phyloP scores from a whole-genome alignment of 768 basidiomycete species.

The Russula sp. region DNA sequence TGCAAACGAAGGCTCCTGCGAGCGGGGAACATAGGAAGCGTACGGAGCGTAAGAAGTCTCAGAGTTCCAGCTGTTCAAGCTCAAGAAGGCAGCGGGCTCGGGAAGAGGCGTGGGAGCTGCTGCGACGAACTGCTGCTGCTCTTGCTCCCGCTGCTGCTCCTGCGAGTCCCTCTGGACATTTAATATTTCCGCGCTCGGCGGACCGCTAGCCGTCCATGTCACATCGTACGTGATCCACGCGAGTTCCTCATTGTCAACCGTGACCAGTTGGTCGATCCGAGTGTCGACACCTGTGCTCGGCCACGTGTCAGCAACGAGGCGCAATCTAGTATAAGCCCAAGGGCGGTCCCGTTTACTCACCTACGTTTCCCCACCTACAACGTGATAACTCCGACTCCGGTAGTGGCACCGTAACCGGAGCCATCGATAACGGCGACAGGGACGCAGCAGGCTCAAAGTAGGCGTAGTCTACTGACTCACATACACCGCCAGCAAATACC shows the following conservation, averaged over 20 bases:
- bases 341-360: constrained; percentile 43
- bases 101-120: constrained; percentile 35
- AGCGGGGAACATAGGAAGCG: constrained; percentile 21
- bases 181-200: constrained; percentile 59
- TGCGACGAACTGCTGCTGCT: constrained; percentile 29
- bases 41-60: constrained; percentile 16
- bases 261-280: constrained; percentile 67
- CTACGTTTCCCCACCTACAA: constrained; percentile 67
- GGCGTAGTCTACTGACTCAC: constrained; percentile 53
- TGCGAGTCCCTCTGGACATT: constrained; percentile 46
- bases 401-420: constrained; percentile 49
- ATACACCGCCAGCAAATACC: constrained; percentile 51
- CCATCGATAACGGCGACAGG: constrained; percentile 22
- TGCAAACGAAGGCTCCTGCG: constrained; percentile 3
- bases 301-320: constrained; percentile 25
- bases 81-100: constrained; percentile 32
- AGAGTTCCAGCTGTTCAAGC: constrained; percentile 17
- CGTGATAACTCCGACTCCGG: constrained; percentile 65
- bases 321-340: not conserved
- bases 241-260: constrained; percentile 59
- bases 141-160: constrained; percentile 31
- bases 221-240: constrained; percentile 67
- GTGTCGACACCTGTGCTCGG: constrained; percentile 45
- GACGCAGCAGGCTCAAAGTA: constrained; percentile 45
- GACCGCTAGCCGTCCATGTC: constrained; percentile 47